Percentiles rank a stretch among this genome's conserved stretches.
Evolutionary conservation across 768 basidiomycete species (phyloP).

Genomic region (Tulasnella sp.): DNA sequence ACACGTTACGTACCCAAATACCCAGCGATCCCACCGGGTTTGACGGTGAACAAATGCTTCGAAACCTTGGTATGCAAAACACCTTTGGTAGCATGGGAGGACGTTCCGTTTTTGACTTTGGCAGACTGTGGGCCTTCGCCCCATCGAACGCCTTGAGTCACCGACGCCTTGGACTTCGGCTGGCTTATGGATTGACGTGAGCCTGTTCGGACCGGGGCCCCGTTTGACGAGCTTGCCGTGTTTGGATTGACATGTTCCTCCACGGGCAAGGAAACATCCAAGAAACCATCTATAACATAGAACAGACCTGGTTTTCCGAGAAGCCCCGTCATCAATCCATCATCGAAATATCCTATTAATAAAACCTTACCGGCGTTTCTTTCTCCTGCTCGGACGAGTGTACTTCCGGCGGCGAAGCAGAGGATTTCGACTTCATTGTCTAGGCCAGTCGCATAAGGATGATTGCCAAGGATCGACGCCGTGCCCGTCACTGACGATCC

Average conservation of each 20-base stretch:
- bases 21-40: constrained; percentile 96
- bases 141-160: not conserved
- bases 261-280: constrained; percentile 83
- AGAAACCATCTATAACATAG: constrained; percentile 94
- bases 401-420: constrained; percentile 85
- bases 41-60: constrained; percentile 89
- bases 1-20: constrained; percentile 68
- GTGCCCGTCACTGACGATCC: constrained; percentile 65
- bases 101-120: not conserved
- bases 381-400: constrained; percentile 87
- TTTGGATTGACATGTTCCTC: constrained; percentile 41
- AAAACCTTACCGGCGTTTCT: constrained; percentile 68
- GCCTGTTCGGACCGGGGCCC: not conserved
- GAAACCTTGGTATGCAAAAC: not conserved
- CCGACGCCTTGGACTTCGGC: not conserved
- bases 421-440: constrained; percentile 97
- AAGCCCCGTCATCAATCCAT: not conserved
- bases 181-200: not conserved
- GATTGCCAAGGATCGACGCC: constrained; percentile 49
- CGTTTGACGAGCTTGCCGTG: not conserved
- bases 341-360: not conserved
- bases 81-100: not conserved
- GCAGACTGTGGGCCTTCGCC: constrained; percentile 9
- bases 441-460: constrained; percentile 58
- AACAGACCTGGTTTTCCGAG: constrained; percentile 64